Conservation (phyloP, 1,284 basidiomycete species). For the Malassezia obtusa region DNA sequence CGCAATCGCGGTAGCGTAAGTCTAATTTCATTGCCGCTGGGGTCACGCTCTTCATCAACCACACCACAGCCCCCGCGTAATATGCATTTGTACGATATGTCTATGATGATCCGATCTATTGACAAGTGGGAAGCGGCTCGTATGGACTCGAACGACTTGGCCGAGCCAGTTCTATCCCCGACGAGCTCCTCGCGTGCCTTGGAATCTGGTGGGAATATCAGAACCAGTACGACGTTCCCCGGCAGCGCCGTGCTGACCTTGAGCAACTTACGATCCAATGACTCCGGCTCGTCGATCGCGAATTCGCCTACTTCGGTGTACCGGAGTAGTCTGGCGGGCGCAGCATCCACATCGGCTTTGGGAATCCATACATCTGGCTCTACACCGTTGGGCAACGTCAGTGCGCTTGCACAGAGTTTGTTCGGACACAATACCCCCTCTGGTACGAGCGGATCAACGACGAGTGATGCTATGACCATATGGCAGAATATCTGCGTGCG, state of each 20-base stretch:
- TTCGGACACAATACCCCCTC: slow-evolving; percentile 1
- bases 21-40: background rate
- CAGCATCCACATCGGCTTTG: background rate
- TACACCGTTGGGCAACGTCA: slow-evolving; percentile 7
- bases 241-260: background rate
- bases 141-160: background rate
- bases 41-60: background rate
- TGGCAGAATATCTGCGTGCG: slow-evolving; percentile 76
- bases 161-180: background rate
- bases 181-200: background rate
- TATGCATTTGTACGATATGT: slow-evolving; percentile 11
- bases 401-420: slow-evolving; percentile 17
- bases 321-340: background rate
- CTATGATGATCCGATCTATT: slow-evolving; percentile 15
- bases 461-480: background rate
- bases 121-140: slow-evolving; percentile 12
- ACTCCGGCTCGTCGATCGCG: background rate
- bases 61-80: background rate
- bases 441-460: background rate
- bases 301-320: background rate
- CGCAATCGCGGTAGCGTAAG: slow-evolving; percentile 1
- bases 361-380: background rate
- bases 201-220: background rate
- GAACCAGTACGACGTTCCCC: background rate
- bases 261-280: background rate